These are phyloP conservation scores for Dothiorella sarmentorum DNA, from an alignment of 2,329 filamentous ascomycete species.

Conservation along the genomic window DNA sequence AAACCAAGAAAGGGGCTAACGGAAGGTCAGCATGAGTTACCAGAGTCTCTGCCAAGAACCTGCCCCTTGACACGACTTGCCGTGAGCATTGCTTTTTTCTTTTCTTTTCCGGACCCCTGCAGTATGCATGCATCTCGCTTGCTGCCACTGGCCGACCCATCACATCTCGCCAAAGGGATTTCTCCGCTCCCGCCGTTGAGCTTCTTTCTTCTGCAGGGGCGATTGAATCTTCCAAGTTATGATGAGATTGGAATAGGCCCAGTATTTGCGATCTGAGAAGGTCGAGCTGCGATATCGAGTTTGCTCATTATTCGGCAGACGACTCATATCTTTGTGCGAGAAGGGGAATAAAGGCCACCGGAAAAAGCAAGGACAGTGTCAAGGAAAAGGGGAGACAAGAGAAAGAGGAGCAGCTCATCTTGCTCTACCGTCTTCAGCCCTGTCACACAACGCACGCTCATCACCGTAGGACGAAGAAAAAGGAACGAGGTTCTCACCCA, in stretches of 20 bases:
- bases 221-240: no score
- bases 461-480: neutral
- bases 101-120: neutral
- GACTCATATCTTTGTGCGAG: no score
- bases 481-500: no score
- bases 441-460: neutral
- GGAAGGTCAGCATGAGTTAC: neutral
- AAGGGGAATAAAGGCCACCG: no score
- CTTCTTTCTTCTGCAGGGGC: neutral
- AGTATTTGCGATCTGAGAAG: no score
- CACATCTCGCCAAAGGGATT: neutral
- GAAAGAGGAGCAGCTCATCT: neutral
- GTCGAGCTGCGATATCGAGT: no score
- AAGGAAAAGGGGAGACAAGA: no score
- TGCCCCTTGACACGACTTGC: neutral
- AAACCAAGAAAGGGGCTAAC: neutral
- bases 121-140: neutral
- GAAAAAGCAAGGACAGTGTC: no score
- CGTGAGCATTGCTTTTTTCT: conserved; percentile 4
- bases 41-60: neutral
- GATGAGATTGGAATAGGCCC: neutral
- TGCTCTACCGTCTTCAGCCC: neutral
- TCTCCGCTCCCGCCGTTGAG: neutral
- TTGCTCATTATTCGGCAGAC: no score
- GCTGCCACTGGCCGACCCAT: neutral